These are phyloP conservation scores for Quercus engelmannii DNA, from an alignment of 306 rosid genomes.

Conservation along the genomic window DNA sequence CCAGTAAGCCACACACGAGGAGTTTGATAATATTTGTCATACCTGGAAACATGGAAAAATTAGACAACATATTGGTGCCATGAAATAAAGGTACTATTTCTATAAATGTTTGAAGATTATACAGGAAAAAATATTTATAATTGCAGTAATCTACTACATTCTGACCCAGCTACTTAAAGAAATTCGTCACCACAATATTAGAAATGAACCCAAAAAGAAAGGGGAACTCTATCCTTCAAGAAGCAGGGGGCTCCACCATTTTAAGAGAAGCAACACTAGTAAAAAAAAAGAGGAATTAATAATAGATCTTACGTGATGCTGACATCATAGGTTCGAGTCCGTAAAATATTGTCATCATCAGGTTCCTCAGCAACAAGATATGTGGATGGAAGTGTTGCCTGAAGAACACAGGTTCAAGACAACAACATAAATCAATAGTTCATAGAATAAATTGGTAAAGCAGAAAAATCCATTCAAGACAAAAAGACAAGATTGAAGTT, in stretches of 20 bases:
- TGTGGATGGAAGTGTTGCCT: conserved; percentile 63
- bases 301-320: conserved; percentile 77
- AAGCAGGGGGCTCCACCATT: neutral
- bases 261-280: neutral
- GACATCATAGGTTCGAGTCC: conserved; percentile 88
- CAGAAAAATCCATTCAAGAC: neutral
- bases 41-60: conserved; percentile 46
- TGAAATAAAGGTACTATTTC: neutral
- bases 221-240: neutral
- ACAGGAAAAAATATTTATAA: neutral
- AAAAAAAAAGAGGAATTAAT: neutral
- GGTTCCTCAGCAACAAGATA: conserved; percentile 86
- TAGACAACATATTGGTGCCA: neutral
- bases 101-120: neutral
- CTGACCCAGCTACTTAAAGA: neutral
- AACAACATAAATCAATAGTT: neutral
- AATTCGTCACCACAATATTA: neutral
- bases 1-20: conserved; percentile 99
- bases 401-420: conserved; percentile 22
- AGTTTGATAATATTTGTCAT: conserved; percentile 95
- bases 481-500: neutral
- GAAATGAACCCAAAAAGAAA: neutral
- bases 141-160: neutral
- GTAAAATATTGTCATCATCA: conserved; percentile 84
- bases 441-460: neutral